A percentile compares a stretch with the other conserved stretches of the same genome.
phyloP scores from a whole-genome alignment of 2,329 filamentous ascomycete genomes.

The Penicillium sp. region DNA sequence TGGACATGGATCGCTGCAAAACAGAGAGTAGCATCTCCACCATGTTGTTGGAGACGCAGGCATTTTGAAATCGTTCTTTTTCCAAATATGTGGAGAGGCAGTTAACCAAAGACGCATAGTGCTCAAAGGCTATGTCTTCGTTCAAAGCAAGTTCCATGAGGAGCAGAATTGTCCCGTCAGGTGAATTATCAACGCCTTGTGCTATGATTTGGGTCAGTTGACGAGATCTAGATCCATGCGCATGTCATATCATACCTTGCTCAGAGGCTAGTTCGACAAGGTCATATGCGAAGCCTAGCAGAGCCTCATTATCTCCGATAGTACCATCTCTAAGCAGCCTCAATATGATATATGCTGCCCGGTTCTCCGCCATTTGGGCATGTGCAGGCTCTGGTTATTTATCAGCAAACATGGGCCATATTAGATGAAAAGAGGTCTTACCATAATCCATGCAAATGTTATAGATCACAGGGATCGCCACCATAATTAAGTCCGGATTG shows the following conservation, averaged over 20 bases:
- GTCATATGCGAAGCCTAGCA: constrained; percentile 41
- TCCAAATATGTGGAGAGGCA: constrained; percentile 37
- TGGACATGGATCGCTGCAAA: constrained; percentile 31
- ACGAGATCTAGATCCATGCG: background rate
- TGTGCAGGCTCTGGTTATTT: constrained; percentile 38
- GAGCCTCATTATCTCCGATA: constrained; percentile 32
- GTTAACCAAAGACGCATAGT: constrained; percentile 34
- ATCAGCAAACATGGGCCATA: background rate
- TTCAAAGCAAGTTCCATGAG: constrained; percentile 35
- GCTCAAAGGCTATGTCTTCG: constrained; percentile 26
- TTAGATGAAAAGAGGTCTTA: constrained; percentile 15
- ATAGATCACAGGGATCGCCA: constrained; percentile 46
- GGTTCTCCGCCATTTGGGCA: constrained; percentile 37
- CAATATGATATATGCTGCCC: constrained; percentile 38
- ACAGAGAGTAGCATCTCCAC: constrained; percentile 35
- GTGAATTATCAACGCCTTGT: constrained; percentile 34
- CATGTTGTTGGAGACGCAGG: constrained; percentile 34
- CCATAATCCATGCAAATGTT: constrained; percentile 49
- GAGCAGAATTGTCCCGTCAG: constrained; percentile 36
- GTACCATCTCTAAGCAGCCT: constrained; percentile 34
- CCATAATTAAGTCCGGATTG: constrained; percentile 36
- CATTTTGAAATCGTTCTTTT: constrained; percentile 39
- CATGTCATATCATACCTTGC: constrained; percentile 33
- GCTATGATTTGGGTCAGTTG: constrained; percentile 19
- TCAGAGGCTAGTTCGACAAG: constrained; percentile 41